Conservation (phyloP, 306 rosid species). For the Cyclanthera cordifolia region DNA sequence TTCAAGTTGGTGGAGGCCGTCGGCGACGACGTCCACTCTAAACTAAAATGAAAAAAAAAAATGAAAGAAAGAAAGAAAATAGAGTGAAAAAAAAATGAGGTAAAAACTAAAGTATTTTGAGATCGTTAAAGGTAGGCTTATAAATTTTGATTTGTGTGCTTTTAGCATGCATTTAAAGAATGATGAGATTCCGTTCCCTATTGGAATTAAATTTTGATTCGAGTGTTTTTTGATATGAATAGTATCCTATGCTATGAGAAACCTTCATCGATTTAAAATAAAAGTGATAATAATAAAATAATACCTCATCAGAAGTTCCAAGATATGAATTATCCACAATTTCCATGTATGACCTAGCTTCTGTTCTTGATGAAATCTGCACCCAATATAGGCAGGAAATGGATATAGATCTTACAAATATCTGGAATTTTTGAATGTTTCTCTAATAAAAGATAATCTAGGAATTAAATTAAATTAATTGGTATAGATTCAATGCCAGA, state of each 20-base stretch:
- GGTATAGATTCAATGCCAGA: slow-evolving; percentile 17
- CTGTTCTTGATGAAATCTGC: slow-evolving; percentile 50
- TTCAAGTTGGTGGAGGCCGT: too few relatives aligned
- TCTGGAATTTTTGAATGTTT: not conserved
- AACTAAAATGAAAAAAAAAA: too few relatives aligned
- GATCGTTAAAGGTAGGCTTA: too few relatives aligned
- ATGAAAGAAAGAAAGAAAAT: too few relatives aligned
- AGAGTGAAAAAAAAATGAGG: too few relatives aligned
- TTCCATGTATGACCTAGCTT: slow-evolving; percentile 44
- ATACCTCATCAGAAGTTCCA: slow-evolving; percentile 60
- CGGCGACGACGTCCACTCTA: too few relatives aligned
- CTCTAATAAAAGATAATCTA: not conserved
- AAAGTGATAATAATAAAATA: not conserved
- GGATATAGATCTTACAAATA: not conserved
- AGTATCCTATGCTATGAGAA: not conserved
- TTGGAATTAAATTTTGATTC: too few relatives aligned
- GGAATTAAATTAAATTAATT: not conserved
- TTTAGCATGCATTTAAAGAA: too few relatives aligned
- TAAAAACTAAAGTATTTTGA: too few relatives aligned
- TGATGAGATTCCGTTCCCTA: too few relatives aligned
- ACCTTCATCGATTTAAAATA: slow-evolving; percentile 18
- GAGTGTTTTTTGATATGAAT: too few relatives aligned
- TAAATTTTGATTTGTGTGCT: too few relatives aligned
- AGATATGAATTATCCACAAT: slow-evolving; percentile 54
- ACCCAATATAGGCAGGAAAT: not conserved